A percentile compares a stretch with the other conserved stretches of the same genome.
Evolutionary conservation across 305 asterid species (phyloP).

Genomic region (Fraxinus velutina): DNA sequence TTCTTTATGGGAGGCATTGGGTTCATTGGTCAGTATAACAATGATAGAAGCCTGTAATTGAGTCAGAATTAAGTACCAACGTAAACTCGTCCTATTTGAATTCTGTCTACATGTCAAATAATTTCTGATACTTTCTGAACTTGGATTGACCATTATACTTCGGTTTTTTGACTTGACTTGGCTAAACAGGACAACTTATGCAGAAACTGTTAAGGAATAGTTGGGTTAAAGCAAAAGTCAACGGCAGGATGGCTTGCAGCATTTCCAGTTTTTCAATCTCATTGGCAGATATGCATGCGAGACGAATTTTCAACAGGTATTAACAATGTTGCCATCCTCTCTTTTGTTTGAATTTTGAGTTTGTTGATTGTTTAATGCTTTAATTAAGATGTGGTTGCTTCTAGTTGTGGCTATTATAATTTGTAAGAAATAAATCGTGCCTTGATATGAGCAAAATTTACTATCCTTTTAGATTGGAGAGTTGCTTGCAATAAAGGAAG

Average conservation of each 20-base stretch:
- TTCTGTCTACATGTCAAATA: not conserved
- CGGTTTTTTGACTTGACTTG: slow-evolving; percentile 35
- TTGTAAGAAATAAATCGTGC: not conserved
- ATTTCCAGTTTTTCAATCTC: slow-evolving; percentile 96
- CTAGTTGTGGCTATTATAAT: not conserved
- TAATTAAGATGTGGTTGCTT: not conserved
- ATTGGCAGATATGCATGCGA: slow-evolving; percentile 98
- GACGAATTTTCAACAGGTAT: slow-evolving; percentile 92
- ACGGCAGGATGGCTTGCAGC: slow-evolving; percentile 99
- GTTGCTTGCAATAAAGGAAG: not conserved
- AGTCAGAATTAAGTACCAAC: not conserved
- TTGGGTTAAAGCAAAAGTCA: slow-evolving; percentile 75
- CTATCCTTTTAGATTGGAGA: not conserved
- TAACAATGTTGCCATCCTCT: not conserved
- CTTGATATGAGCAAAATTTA: not conserved
- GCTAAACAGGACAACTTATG: slow-evolving; percentile 79
- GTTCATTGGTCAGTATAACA: not conserved
- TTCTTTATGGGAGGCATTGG: not conserved
- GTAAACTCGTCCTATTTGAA: not conserved
- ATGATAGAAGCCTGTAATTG: not conserved
- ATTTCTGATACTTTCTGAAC: not conserved
- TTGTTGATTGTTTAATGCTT: not conserved
- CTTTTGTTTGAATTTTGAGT: not conserved
- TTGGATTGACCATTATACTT: slow-evolving; percentile 19
- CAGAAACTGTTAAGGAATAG: slow-evolving; percentile 66